Evolutionary conservation across 148 eudicot species (phyloP), one percentile per base, ranked within the genome.

Genomic region (Diospyros lotus): DNA sequence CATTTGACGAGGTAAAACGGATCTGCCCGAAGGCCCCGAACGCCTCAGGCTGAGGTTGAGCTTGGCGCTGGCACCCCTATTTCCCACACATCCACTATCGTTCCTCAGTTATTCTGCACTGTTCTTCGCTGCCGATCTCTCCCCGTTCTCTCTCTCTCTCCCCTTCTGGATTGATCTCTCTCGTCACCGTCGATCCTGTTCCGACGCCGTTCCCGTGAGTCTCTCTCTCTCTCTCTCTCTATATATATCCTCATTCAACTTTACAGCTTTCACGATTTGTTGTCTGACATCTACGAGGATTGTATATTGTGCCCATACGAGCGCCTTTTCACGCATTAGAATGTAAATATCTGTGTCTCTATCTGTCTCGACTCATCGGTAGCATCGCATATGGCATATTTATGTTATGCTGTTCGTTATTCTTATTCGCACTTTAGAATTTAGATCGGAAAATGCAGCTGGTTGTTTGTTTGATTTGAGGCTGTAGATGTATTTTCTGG

Each of bases 1-100:
- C 52, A 48, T 48, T 48, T 48, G 52, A 3, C 52, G 52, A 48
- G 7, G 52, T 48, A 48, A 48, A 48, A 4, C 7, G 52, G 4
- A 48, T 48, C 7, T 48, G 52, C 7, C 4, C 7, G 52, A 48
- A 48, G 7, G 7, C 7, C 52, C 4, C 52, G n/a, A n/a, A n/a
- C 52, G 4, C 52, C 52, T 48, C 58, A 4, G 13, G n/a, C n/a
- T n/a, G n/a, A n/a, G n/a, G n/a, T n/a, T n/a, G n/a, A n/a, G n/a
- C n/a, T n/a, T n/a, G n/a, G n/a, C n/a, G n/a, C n/a, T n/a, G 58
- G 72, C 58, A 55, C 40, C 72, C 72, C 55, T 58, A 38, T 12
- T 68, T 52, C 72, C n/a, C 58, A 39, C 17, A n/a, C n/a, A n/a
- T n/a, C n/a, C n/a, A 68, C 4, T n/a, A 46, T 50, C 50, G n/a